Conservation (phyloP, 805 yeast species). For the Komagataella pseudopastoris region DNA sequence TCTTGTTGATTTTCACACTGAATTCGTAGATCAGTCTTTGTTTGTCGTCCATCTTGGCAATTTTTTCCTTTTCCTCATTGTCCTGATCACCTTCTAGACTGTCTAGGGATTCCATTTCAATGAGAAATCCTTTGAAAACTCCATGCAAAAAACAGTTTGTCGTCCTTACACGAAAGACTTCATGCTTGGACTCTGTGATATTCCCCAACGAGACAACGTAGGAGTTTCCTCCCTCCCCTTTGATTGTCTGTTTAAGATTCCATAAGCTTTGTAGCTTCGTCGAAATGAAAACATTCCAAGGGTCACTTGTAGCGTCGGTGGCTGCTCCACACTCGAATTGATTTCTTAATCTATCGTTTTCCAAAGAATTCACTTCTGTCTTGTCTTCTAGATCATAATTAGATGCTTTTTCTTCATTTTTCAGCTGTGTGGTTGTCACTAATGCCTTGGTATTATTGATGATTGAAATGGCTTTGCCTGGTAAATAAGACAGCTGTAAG, state of each 20-base stretch:
- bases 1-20: constrained; percentile 18
- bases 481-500: constrained; percentile 33
- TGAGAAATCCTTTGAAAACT: constrained; percentile 51
- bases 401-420: constrained; percentile 3
- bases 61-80: constrained; percentile 4
- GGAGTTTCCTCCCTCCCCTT: constrained; percentile 64
- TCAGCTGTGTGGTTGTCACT: constrained; percentile 11
- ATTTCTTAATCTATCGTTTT: constrained; percentile 12
- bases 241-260: constrained; percentile 52
- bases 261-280: constrained; percentile 57
- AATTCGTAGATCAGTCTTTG: constrained; percentile 16
- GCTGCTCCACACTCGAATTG: constrained; percentile 27
- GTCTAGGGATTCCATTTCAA: constrained; percentile 38
- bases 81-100: constrained; percentile 5
- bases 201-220: constrained; percentile 33
- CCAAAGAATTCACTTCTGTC: constrained; percentile 10
- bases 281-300: constrained; percentile 39
- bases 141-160: constrained; percentile 70
- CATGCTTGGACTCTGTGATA: constrained; percentile 16
- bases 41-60: constrained; percentile 6
- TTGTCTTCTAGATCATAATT: constrained; percentile 9
- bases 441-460: constrained; percentile 28
- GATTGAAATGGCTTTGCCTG: constrained; percentile 31
- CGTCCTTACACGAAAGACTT: constrained; percentile 41
- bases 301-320: constrained; percentile 27